A percentile compares a stretch with the other conserved stretches of the same genome.
phyloP scores from a whole-genome alignment of 23 red algal genomes.

The Pyropia haitanensis region DNA sequence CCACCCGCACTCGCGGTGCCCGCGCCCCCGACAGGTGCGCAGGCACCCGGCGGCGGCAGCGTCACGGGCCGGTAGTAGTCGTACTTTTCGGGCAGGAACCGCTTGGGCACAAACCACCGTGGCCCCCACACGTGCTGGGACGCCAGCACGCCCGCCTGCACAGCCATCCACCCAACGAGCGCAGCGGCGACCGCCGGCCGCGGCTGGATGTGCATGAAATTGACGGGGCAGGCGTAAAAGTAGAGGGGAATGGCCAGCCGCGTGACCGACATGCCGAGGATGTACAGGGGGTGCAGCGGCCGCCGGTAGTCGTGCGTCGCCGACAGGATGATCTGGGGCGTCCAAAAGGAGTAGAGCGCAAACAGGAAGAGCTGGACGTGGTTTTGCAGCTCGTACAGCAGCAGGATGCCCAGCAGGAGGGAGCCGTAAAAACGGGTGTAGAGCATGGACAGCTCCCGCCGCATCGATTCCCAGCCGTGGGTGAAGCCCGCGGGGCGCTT shows the following conservation, averaged over 20 bases:
- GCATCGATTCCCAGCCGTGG: conserved; percentile 84
- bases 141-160: conserved; percentile 49
- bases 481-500: conserved; percentile 55
- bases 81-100: conserved; percentile 77
- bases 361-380: conserved; percentile 67
- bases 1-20: not conserved
- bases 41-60: not conserved
- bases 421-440: conserved; percentile 86
- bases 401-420: conserved; percentile 67
- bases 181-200: conserved; percentile 27
- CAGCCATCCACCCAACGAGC: conserved; percentile 52
- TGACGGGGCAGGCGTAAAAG: conserved; percentile 60
- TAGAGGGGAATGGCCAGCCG: conserved; percentile 70
- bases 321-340: conserved; percentile 74
- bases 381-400: conserved; percentile 75
- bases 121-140: conserved; percentile 69
- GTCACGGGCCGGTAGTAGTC: conserved; percentile 69
- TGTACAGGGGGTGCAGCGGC: conserved; percentile 58
- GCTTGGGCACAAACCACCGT: conserved; percentile 84
- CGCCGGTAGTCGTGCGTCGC: conserved; percentile 55
- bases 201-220: conserved; percentile 80
- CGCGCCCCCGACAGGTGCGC: no score
- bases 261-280: conserved; percentile 37
- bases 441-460: conserved; percentile 73
- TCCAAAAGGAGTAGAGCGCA: conserved; percentile 73